Percentiles rank a stretch among this genome's conserved stretches.
phyloP scores from a whole-genome alignment of 139 green algal species.

The Gonium pectorale region DNA sequence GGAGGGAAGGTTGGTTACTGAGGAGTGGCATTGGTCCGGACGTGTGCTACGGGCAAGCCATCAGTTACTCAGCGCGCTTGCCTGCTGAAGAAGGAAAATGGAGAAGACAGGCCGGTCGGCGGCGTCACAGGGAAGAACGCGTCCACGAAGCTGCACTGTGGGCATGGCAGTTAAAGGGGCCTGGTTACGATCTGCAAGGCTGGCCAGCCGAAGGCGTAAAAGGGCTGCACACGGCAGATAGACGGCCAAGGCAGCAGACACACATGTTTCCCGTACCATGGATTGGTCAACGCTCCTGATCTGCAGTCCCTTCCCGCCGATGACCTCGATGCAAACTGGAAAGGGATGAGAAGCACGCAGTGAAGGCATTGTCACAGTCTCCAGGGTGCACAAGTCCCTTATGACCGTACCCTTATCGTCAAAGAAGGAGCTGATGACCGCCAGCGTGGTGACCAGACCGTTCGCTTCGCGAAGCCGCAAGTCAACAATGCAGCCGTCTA shows the following conservation, averaged over 20 bases:
- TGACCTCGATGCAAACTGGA: constrained; percentile 23
- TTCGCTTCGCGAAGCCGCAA: not conserved
- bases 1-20: no score
- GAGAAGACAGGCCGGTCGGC: no score
- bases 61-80: no score
- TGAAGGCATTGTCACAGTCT: not conserved
- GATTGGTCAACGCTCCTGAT: constrained; percentile 17
- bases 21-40: no score
- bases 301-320: not conserved
- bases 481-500: constrained; percentile 15
- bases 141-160: constrained; percentile 28
- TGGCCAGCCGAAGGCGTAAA: no score
- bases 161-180: not conserved
- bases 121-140: not conserved
- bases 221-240: no score
- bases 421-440: constrained; percentile 1
- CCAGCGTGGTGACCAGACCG: not conserved
- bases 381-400: not conserved
- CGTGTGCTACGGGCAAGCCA: no score
- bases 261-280: not conserved
- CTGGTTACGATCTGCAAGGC: not conserved
- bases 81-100: no score
- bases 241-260: no score
- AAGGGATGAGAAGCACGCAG: not conserved
- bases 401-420: constrained; percentile 8